Base-by-base conservation (phyloP, 176 grass and related monocot genomes). In the Avena eriantha region DNA sequence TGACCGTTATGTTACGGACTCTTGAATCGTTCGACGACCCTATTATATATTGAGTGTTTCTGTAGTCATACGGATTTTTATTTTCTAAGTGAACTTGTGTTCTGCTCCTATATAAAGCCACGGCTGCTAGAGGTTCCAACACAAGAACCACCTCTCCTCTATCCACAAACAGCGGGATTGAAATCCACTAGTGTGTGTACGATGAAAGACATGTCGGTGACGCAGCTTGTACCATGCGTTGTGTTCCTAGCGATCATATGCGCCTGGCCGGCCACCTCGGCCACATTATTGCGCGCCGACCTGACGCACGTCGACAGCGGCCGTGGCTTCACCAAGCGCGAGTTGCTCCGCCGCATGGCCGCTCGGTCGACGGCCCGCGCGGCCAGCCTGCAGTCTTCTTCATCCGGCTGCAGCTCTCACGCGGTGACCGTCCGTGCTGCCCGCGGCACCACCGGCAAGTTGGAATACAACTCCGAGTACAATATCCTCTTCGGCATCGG, bases 221-320 rank as follows among this genome's bases (percentile, higher is more conserved):
- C 60, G 24, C 76, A 78, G 35, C 48, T 92, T 18, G 10, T 66
- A 39, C 3, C 66, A 12, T 58, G 23, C 29, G 43, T 29, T 23
- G 39, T 88, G 63, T 14, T 90, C n/a, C 12, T 84, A 26, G 24
- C 67, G 46, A 4, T 79, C 49, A n/a, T 14, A 35, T 72, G 11
- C 4, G 69, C 36, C 8, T 4, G 41, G 69, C 31, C 68, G 17
- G 54, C 36, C 50, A 14, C 78, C 54, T 31, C 45, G 9, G 21
- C 34, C 4, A 17, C 57, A 69, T 33, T 89, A 23, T 33, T 89
- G 33, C 88, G 80, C 1, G 64, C 92, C 15, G 83, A 93, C 33
- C 83, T 95, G 10, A 93, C 53, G 9, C 89, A 95, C 50, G 84
- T 86, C 2, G 94, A 95, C 68, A 83, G 81, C n/a, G 77, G 80